Base-by-base conservation (phyloP, 192 early-diverging fungal genomes). In the Ambispora gerdemannii region DNA sequence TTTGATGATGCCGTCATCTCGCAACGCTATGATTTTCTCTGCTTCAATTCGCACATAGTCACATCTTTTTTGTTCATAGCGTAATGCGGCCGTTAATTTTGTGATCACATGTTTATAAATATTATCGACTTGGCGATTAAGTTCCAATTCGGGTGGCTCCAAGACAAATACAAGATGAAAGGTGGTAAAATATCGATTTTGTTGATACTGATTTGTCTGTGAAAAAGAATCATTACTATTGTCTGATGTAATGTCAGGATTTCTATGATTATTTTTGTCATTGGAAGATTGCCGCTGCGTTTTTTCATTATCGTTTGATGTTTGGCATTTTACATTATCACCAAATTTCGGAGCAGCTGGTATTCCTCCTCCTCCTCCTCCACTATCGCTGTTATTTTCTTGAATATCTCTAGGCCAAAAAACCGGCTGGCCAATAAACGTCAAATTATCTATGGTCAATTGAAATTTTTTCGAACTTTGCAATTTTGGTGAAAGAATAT, bases 391-490 rank as follows among this genome's bases (percentile, higher is more conserved):
- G 15, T 43, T 43, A 43, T 6, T 10, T 6, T 15, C 38, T 10
- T 6, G 15, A 15, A 6, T 6, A 15, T 43, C 56, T 1, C 72
- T 74, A 11, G 38, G 67, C 17, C 77, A 43, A 4, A 70, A 75
- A 7, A 80, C 74, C 20, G 89, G 88, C 59, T 90, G 89, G 0
- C 91, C 91, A 2, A 92, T 82, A 87, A 98, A 95, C 10, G 89
- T 87, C 60, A 95, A 70, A 50, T 92, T 87, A 75, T 96, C 92
- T 8, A 98, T 88, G 1, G 87, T 82, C 49, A 98, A 81, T 72
- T 94, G 92, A 75, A 98, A 98, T 55, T 88, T 82, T 51, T 83
- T 80, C 72, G 94, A 91, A 74, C 93, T 88, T 27, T 94, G 81
- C 27, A 87, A 79, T 78, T 90, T 93, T 8, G 95, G 95, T 2